Evolutionary conservation across 768 basidiomycete species (phyloP).

Genomic region (Boletus speciosus): DNA sequence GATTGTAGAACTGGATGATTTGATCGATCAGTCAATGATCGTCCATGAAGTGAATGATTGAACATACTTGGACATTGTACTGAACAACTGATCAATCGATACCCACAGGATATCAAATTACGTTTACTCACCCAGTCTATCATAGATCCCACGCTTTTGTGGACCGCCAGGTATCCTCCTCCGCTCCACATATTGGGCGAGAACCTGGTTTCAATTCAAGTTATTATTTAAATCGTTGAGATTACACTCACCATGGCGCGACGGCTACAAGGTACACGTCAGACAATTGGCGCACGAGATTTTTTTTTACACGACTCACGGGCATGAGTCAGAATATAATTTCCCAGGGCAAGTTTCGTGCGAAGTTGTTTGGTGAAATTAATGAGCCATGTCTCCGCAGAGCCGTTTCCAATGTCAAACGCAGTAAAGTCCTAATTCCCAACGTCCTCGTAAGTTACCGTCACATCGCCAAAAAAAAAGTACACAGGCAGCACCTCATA

Average conservation of each 20-base stretch:
- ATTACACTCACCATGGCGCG: constrained; percentile 18
- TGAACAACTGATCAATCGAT: neutral
- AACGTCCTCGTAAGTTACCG: neutral
- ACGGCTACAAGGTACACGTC: constrained; percentile 10
- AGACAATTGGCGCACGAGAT: neutral
- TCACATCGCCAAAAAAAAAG: neutral
- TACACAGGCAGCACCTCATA: constrained; percentile 36
- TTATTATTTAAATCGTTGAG: neutral
- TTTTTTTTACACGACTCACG: constrained; percentile 21
- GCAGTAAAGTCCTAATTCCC: constrained; percentile 32
- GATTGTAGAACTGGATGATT: constrained; percentile 26
- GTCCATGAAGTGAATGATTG: neutral
- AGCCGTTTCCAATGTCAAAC: constrained; percentile 36
- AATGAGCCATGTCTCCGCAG: constrained; percentile 35
- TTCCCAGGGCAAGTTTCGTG: constrained; percentile 27
- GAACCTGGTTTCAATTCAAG: constrained; percentile 13
- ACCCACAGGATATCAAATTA: neutral
- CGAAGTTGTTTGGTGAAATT: constrained; percentile 34
- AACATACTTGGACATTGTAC: constrained; percentile 40
- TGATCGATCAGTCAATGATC: constrained; percentile 1
- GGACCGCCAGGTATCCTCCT: constrained; percentile 40
- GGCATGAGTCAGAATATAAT: constrained; percentile 35
- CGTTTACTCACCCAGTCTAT: constrained; percentile 41
- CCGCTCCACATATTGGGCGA: constrained; percentile 18
- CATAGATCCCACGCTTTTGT: constrained; percentile 36